phyloP scores from a whole-genome alignment of 2,329 filamentous ascomycete genomes.

The Epichloe scottii region DNA sequence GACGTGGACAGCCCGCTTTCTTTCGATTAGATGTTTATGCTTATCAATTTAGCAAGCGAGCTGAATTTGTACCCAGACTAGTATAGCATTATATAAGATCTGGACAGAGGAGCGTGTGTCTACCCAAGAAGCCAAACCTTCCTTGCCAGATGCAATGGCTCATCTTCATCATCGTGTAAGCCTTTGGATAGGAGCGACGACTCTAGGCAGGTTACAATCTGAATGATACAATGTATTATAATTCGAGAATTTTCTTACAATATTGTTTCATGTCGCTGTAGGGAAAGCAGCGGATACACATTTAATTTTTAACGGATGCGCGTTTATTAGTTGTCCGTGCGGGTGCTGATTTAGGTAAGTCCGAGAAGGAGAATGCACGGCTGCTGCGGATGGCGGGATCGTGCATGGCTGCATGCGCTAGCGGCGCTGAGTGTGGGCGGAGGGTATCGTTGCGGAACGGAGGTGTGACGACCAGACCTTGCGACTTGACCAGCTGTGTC shows the following conservation, averaged over 20 bases:
- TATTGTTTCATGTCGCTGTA: background rate
- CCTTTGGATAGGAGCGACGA: background rate
- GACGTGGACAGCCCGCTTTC: too few species aligned
- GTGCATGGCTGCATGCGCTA: slow-evolving; percentile 6
- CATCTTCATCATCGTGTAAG: slow-evolving; percentile 4
- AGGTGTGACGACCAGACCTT: background rate
- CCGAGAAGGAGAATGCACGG: slow-evolving; percentile 6
- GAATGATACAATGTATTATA: background rate
- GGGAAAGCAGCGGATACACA: too few species aligned
- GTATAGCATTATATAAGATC: too few species aligned
- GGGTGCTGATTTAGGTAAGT: slow-evolving; percentile 10
- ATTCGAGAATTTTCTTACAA: background rate
- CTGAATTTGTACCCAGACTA: background rate
- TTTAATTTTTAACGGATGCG: too few species aligned
- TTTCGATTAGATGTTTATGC: too few species aligned
- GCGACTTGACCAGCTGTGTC: background rate
- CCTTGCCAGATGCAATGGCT: slow-evolving; percentile 3
- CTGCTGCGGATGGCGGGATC: slow-evolving; percentile 8
- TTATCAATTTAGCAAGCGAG: background rate
- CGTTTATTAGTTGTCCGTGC: too few species aligned
- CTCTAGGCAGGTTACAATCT: background rate
- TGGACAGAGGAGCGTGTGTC: too few species aligned
- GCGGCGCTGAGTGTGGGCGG: slow-evolving; percentile 2
- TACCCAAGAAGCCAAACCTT: too few species aligned
- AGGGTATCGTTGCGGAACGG: slow-evolving; percentile 6